phyloP scores from a whole-genome alignment of 176 grass and related monocot genomes.

The Puccinellia tenuiflora region DNA sequence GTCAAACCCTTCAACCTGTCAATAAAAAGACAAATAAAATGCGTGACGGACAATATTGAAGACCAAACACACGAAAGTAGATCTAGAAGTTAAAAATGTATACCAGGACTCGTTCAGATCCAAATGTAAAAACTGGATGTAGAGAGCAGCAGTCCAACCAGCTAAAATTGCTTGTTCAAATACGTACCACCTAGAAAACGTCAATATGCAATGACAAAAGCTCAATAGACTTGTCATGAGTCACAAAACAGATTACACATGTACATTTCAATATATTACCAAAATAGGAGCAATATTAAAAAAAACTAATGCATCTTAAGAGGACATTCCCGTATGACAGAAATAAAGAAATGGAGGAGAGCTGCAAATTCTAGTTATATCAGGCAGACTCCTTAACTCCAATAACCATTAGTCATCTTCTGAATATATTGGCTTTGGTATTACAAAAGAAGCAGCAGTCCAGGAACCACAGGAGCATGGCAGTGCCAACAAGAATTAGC shows the following conservation, averaged over 20 bases:
- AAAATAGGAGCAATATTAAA: neutral
- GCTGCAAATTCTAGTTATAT: neutral
- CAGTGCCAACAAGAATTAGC: neutral
- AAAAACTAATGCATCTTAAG: neutral
- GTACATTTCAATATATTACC: neutral
- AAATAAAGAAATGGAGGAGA: neutral
- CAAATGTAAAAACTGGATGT: slow-evolving; percentile 46
- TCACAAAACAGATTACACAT: neutral
- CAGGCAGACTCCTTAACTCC: neutral
- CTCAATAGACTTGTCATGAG: neutral
- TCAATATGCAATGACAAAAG: neutral
- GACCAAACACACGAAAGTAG: neutral
- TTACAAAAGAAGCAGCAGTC: neutral
- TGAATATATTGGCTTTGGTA: neutral
- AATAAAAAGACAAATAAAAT: slow-evolving; percentile 12
- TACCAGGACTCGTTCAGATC: slow-evolving; percentile 49
- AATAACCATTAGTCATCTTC: neutral
- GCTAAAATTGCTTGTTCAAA: slow-evolving; percentile 56
- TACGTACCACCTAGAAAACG: slow-evolving; percentile 68
- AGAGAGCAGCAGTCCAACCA: slow-evolving; percentile 67
- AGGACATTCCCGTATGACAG: neutral
- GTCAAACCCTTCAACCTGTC: slow-evolving; percentile 83
- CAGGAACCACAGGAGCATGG: neutral
- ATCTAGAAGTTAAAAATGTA: neutral
- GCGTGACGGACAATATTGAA: neutral